These are phyloP conservation scores for Epicoccum sorghinum DNA, from an alignment of 2,329 filamentous ascomycete species.

Conservation along the genomic window DNA sequence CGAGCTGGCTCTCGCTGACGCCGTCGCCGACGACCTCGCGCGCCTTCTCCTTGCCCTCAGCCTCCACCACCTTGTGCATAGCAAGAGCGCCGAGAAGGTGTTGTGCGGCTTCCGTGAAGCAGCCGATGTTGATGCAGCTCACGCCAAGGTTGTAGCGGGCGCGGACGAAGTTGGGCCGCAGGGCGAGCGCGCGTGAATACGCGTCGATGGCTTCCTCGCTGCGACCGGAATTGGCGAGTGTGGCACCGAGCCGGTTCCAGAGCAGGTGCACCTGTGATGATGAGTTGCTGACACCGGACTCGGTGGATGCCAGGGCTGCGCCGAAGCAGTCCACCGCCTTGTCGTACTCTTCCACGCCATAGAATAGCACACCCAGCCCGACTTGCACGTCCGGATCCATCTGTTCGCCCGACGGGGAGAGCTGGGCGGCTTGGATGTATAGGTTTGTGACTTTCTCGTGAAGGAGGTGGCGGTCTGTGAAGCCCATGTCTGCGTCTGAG, in stretches of 20 bases:
- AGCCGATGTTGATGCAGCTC: slow-evolving; percentile 96
- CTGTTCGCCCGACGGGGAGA: slow-evolving; percentile 88
- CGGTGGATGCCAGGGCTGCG: slow-evolving; percentile 83
- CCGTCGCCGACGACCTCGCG: slow-evolving; percentile 72
- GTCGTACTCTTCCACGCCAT: slow-evolving; percentile 95
- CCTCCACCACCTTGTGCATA: slow-evolving; percentile 95
- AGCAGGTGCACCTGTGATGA: slow-evolving; percentile 88
- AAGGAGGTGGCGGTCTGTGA: slow-evolving; percentile 88
- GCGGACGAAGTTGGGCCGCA: slow-evolving; percentile 95
- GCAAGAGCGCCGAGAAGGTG: slow-evolving; percentile 89
- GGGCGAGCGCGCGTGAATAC: slow-evolving; percentile 87
- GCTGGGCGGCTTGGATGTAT: slow-evolving; percentile 90
- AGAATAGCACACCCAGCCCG: slow-evolving; percentile 94
- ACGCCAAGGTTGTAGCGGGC: slow-evolving; percentile 97
- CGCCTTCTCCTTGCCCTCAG: slow-evolving; percentile 80
- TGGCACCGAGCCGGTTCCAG: slow-evolving; percentile 96
- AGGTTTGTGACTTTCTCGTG: slow-evolving; percentile 89
- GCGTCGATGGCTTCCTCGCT: slow-evolving; percentile 96
- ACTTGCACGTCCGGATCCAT: slow-evolving; percentile 99
- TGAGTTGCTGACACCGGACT: slow-evolving; percentile 82
- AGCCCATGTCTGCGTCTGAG: slow-evolving; percentile 81
- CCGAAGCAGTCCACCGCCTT: slow-evolving; percentile 99
- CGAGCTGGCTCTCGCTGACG: slow-evolving; percentile 73
- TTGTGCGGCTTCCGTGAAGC: slow-evolving; percentile 88
- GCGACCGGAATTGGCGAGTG: slow-evolving; percentile 90